Conservation (phyloP, 805 yeast genomes). For the Maudiozyma bulderi region DNA sequence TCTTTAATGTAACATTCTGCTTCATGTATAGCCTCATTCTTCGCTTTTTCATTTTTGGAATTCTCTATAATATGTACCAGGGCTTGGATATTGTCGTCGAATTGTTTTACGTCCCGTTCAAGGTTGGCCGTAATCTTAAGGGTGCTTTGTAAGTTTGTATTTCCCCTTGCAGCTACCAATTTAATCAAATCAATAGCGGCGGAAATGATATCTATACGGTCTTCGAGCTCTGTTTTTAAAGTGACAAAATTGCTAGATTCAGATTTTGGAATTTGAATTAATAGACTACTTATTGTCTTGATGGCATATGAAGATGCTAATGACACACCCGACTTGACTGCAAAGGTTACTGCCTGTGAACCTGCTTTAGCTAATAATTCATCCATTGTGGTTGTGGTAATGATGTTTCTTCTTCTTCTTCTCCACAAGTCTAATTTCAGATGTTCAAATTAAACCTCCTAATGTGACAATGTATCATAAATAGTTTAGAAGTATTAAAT, state of each 20-base stretch:
- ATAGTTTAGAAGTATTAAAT: too few species aligned
- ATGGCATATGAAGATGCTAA: conserved; percentile 67
- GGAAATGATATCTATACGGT: conserved; percentile 51
- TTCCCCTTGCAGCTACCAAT: conserved; percentile 52
- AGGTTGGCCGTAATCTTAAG: conserved; percentile 45
- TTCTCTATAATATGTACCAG: conserved; percentile 29
- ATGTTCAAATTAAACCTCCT: too few species aligned
- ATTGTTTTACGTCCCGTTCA: conserved; percentile 46
- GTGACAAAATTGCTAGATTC: conserved; percentile 39
- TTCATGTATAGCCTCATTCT: conserved; percentile 31
- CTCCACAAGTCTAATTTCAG: too few species aligned
- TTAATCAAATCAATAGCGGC: conserved; percentile 61
- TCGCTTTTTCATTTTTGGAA: conserved; percentile 20
- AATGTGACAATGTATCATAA: too few species aligned
- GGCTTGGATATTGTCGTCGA: conserved; percentile 40
- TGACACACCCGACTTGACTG: conserved; percentile 65
- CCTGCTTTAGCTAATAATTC: conserved; percentile 47
- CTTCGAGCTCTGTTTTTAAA: conserved; percentile 38
- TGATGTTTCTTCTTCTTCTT: neutral
- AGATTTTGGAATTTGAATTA: conserved; percentile 37
- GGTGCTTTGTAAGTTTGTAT: conserved; percentile 46
- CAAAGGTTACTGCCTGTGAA: conserved; percentile 70
- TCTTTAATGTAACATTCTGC: conserved; percentile 43
- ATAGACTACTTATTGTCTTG: conserved; percentile 46
- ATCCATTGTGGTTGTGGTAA: conserved; percentile 26